phyloP scores from a whole-genome alignment of 1,139 yeast genomes.

The Geotrichum siamense region DNA sequence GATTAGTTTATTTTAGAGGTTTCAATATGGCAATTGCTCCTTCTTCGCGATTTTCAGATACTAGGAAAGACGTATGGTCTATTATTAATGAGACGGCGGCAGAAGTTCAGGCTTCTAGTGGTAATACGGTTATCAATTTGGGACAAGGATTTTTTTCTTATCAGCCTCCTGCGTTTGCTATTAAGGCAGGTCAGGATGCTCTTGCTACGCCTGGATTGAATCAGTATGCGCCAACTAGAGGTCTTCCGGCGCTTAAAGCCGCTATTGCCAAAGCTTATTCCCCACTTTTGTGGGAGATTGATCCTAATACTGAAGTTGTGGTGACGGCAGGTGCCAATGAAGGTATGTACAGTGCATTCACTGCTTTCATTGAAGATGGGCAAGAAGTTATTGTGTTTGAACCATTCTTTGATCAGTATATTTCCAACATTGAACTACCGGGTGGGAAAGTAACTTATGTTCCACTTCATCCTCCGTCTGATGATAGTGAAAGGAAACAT shows the following conservation, averaged over 20 bases:
- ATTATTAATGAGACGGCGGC: constrained; percentile 94
- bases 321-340: constrained; percentile 97
- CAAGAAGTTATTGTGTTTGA: constrained; percentile 97
- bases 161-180: constrained; percentile 85
- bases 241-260: constrained; percentile 66
- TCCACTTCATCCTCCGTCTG: constrained; percentile 75
- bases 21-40: constrained; percentile 22
- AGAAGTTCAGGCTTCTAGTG: constrained; percentile 55
- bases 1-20: too few relatives aligned
- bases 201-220: constrained; percentile 64
- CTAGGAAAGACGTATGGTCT: constrained; percentile 81
- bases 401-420: constrained; percentile 95
- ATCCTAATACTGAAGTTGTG: constrained; percentile 56
- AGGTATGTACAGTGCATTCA: constrained; percentile 78
- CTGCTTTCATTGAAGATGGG: constrained; percentile 77
- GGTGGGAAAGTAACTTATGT: constrained; percentile 89
- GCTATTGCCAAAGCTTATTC: constrained; percentile 68
- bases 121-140: constrained; percentile 70
- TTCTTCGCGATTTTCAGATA: constrained; percentile 23
- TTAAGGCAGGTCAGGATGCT: constrained; percentile 73
- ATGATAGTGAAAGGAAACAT: constrained; percentile 55
- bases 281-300: constrained; percentile 53
- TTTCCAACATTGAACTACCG: constrained; percentile 84
- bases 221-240: constrained; percentile 89
- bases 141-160: constrained; percentile 98